These are phyloP conservation scores for Kurtzmaniella quercitrusa DNA, from an alignment of 1,139 yeast species.

Conservation along the genomic window DNA sequence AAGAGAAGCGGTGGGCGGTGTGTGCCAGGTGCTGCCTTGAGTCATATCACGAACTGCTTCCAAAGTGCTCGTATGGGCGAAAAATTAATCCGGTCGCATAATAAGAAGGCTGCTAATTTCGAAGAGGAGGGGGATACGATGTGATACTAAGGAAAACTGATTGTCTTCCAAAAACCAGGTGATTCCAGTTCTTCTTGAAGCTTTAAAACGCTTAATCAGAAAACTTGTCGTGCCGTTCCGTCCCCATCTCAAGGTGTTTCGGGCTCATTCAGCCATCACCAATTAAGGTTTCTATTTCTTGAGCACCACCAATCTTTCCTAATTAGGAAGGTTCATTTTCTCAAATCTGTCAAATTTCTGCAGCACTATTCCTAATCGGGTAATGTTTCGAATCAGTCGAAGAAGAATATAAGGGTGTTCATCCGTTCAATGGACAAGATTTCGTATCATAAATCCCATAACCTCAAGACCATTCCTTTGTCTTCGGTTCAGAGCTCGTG, in stretches of 20 bases:
- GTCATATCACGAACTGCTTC: too few species aligned
- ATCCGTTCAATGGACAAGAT: not conserved
- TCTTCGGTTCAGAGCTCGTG: not conserved
- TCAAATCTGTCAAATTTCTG: slow-evolving; percentile 8
- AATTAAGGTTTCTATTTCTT: not conserved
- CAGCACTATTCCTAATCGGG: slow-evolving; percentile 7
- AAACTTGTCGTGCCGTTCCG: not conserved
- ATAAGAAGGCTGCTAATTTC: too few species aligned
- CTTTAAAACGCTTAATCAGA: not conserved
- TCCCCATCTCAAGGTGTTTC: not conserved
- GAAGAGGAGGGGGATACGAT: too few species aligned
- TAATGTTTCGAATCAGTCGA: slow-evolving; percentile 1
- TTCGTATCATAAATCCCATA: not conserved
- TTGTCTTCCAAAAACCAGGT: too few species aligned
- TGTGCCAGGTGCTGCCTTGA: too few species aligned
- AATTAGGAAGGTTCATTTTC: slow-evolving; percentile 16
- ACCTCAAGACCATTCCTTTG: not conserved
- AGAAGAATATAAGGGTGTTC: not conserved
- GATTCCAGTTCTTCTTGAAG: not conserved
- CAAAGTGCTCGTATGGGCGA: too few species aligned
- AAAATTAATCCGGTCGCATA: too few species aligned
- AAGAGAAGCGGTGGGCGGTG: not conserved
- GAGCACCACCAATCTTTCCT: slow-evolving; percentile 10
- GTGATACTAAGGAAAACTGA: too few species aligned
- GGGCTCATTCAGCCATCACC: not conserved